Percentiles rank a stretch among this genome's conserved stretches.
Evolutionary conservation across 495 filamentous ascomycete genomes (phyloP).

Genomic region (Penicillium simplicissimum): DNA sequence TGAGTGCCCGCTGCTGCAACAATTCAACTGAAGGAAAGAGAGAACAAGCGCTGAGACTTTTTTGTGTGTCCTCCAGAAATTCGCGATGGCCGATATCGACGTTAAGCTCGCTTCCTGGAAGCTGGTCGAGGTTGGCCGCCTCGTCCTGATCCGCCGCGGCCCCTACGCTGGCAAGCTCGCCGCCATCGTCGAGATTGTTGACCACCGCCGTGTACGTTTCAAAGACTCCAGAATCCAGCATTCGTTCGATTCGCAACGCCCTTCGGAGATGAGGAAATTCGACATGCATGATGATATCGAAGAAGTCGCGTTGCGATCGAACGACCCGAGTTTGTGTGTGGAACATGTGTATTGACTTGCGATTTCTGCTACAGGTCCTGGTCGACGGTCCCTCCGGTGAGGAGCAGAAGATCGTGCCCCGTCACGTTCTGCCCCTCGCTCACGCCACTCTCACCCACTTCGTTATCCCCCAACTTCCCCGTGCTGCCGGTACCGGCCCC

Average conservation of each 20-base stretch:
- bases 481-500: slow-evolving; percentile 76
- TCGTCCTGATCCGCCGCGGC: slow-evolving; percentile 78
- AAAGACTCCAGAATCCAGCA: slow-evolving; percentile 10
- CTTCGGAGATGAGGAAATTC: not conserved
- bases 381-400: slow-evolving; percentile 88
- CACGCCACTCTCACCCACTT: slow-evolving; percentile 86
- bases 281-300: slow-evolving; percentile 8
- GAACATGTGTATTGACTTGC: slow-evolving; percentile 38
- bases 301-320: not conserved
- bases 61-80: slow-evolving; percentile 26
- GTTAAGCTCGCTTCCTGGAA: slow-evolving; percentile 80
- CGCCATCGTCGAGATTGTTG: slow-evolving; percentile 96
- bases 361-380: slow-evolving; percentile 66
- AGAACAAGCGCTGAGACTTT: slow-evolving; percentile 26
- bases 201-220: slow-evolving; percentile 96
- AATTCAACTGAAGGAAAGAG: slow-evolving; percentile 10
- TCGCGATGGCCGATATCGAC: slow-evolving; percentile 66
- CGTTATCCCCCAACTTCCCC: slow-evolving; percentile 83
- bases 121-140: slow-evolving; percentile 94
- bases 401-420: slow-evolving; percentile 72
- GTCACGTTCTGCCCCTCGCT: slow-evolving; percentile 77
- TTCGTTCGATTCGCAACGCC: not conserved
- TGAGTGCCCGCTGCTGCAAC: slow-evolving; percentile 36
- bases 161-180: slow-evolving; percentile 84
- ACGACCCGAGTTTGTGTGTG: not conserved